phyloP scores from a whole-genome alignment of 345 rosid species.

The Rhodamnia rubescens region DNA sequence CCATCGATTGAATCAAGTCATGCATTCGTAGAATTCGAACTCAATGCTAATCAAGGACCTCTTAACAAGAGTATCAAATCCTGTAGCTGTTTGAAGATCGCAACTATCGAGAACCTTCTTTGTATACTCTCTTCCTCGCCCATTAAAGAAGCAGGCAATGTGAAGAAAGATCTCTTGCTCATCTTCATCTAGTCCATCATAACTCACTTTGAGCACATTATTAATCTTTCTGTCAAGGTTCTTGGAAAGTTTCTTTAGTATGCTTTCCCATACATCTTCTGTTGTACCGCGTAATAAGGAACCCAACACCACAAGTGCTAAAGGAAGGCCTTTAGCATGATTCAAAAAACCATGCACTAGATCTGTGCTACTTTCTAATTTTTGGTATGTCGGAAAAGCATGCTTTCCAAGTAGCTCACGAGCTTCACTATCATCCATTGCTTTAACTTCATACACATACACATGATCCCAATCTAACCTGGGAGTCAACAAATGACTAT shows the following conservation, averaged over 20 bases:
- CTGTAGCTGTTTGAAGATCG: neutral
- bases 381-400: neutral
- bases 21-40: no score
- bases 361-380: neutral
- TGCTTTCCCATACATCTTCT: neutral
- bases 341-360: neutral
- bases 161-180: neutral
- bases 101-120: rapidly evolving
- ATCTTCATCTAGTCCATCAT: neutral
- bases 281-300: neutral
- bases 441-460: neutral
- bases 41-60: no score
- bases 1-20: no score
- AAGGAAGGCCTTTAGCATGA: neutral
- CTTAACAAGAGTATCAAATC: no score
- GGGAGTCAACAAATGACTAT: rapidly evolving
- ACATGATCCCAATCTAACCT: neutral
- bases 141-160: neutral
- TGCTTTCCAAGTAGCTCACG: rapidly evolving
- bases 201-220: neutral
- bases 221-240: rapidly evolving
- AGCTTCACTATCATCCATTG: rapidly evolving
- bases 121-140: rapidly evolving
- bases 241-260: neutral
- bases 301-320: neutral